Evolutionary conservation across 768 basidiomycete species (phyloP), one percentile per base, ranked within the genome.

Genomic region (Nidula microcarpa): DNA sequence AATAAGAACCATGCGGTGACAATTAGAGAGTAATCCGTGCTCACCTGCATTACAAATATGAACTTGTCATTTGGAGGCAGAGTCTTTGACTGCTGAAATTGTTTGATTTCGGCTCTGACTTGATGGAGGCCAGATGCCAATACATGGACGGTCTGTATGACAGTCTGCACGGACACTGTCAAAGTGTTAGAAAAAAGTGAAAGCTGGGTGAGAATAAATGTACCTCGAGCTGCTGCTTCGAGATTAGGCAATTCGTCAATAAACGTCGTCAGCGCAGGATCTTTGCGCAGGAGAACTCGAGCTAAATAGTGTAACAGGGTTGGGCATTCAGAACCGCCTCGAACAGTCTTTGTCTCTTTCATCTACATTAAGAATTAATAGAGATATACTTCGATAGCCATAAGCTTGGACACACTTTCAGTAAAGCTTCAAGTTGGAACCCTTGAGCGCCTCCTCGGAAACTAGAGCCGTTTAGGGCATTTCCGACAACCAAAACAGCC

Each of bases 301-400:
- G 90, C 91, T n/a, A 96, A 66, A 63, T 93, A 96, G 65, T 96
- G 94, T 10, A 97, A 75, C n/a, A 98, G 72, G 0, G 93, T 96
- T 0, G 94, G 92, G 58, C 91, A 95, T 6, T 82, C 82, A 0
- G 81, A 47, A 0, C 81, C 80, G 0, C 80, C 81, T 53, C 81
- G 86, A 0, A 80, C 82, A 0, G 91, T 89, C 68, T 82, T 91
- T 6, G 87, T 94, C 59, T 94, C 92, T 62, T 84, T 87, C 70
- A 94, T 69, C 94, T 96, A 33, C 17, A 46, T 35, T 36, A 17
- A 48, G 43, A 34, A 9, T 18, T 43, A 50, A n/a, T 37, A n/a
- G 53, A 49, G 1, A 53, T 23, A 56, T 46, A 35, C 17, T 41
- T 36, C 9, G 10, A 32, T 8, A 18, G 35, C 11, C 14, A 32